Evolutionary conservation across 2,329 filamentous ascomycete species (phyloP).

Genomic region (Exophiala viscosa): DNA sequence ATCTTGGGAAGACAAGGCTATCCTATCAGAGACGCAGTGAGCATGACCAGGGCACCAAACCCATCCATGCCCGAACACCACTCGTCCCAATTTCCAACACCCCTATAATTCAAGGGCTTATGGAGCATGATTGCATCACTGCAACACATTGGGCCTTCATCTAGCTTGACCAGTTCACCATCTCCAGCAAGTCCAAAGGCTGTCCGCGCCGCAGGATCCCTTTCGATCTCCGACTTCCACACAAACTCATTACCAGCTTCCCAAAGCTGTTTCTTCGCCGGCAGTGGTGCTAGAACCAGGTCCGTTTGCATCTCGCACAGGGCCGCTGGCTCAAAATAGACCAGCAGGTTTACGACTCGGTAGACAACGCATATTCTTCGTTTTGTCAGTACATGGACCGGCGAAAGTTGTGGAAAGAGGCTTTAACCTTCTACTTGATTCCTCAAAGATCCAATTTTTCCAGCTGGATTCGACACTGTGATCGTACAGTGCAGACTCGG

Average conservation of each 20-base stretch:
- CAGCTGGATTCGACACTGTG: constrained; percentile 31
- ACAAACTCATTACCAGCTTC: constrained; percentile 37
- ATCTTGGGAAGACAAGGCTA: neutral
- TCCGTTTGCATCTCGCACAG: constrained; percentile 36
- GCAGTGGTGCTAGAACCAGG: constrained; percentile 43
- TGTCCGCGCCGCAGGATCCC: constrained; percentile 23
- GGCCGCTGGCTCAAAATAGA: constrained; percentile 41
- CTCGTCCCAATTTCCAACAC: constrained; percentile 39
- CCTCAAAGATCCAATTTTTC: constrained; percentile 43
- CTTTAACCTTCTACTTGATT: constrained; percentile 38
- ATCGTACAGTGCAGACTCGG: constrained; percentile 8
- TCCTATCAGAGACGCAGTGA: constrained; percentile 37
- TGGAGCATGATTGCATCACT: constrained; percentile 24
- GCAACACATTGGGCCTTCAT: constrained; percentile 29
- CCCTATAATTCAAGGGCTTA: constrained; percentile 22
- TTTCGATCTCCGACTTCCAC: constrained; percentile 37
- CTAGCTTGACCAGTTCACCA: constrained; percentile 35
- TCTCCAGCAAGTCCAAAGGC: constrained; percentile 33
- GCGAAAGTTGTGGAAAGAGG: constrained; percentile 4
- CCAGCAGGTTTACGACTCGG: constrained; percentile 41
- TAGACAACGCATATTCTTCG: constrained; percentile 40
- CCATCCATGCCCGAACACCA: constrained; percentile 48
- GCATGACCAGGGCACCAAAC: constrained; percentile 45
- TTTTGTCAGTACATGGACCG: constrained; percentile 15
- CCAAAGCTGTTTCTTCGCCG: constrained; percentile 43